These are phyloP conservation scores for Paxillus involutus DNA, from an alignment of 768 basidiomycete genomes.

Conservation along the genomic window DNA sequence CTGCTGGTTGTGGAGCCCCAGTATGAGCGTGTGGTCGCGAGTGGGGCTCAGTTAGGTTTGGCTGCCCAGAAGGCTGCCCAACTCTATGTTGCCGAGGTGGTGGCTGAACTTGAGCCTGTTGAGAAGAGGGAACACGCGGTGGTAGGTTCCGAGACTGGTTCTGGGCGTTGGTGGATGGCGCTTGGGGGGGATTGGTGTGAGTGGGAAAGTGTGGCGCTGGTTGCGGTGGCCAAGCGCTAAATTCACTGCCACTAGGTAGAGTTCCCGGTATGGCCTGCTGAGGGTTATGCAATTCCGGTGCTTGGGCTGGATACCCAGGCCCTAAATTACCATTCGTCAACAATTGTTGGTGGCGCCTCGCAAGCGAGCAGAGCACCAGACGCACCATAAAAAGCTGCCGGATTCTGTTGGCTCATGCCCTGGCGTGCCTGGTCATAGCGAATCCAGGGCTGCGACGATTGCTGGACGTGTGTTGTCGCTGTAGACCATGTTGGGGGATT, in stretches of 20 bases:
- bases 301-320: slow-evolving; percentile 2
- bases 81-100: slow-evolving; percentile 2
- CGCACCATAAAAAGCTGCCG: slow-evolving; percentile 7
- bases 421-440: slow-evolving; percentile 3
- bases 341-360: not conserved
- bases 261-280: not conserved
- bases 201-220: not conserved
- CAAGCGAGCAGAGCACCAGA: not conserved
- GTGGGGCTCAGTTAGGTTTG: not conserved
- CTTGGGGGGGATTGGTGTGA: slow-evolving; percentile 1
- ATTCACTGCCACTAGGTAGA: not conserved
- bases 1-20: not conserved
- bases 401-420: not conserved
- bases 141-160: slow-evolving; percentile 1
- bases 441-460: slow-evolving; percentile 8
- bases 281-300: not conserved
- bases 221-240: not conserved
- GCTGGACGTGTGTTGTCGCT: slow-evolving; percentile 5
- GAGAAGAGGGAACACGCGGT: not conserved
- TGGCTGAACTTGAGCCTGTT: not conserved
- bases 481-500: slow-evolving; percentile 1
- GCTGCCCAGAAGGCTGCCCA: not conserved
- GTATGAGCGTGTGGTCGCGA: not conserved
- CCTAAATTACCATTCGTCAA: not conserved
- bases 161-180: not conserved